phyloP scores from a whole-genome alignment of 345 rosid species.

The Salix exigua region DNA sequence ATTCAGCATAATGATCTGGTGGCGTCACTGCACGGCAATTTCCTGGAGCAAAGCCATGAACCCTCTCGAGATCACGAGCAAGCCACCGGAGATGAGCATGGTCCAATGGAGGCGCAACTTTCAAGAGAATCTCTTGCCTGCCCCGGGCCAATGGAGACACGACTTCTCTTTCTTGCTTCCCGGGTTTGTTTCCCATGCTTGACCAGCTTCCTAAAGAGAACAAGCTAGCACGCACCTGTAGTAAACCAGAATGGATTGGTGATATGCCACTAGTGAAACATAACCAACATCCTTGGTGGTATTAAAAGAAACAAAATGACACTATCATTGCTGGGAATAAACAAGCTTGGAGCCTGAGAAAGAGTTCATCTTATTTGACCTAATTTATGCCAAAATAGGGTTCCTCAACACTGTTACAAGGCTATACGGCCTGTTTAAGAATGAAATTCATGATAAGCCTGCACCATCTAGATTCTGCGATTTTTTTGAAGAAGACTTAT shows the following conservation, averaged over 20 bases:
- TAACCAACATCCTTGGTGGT: not conserved
- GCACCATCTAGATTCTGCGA: not conserved
- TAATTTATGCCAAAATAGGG: not conserved
- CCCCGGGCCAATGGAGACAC: slow-evolving; percentile 39
- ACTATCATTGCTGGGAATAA: not conserved
- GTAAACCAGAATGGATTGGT: not conserved
- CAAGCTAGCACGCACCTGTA: not conserved
- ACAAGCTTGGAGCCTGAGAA: not conserved
- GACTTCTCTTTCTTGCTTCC: slow-evolving; percentile 58
- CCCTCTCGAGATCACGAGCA: slow-evolving; percentile 64
- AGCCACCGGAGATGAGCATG: slow-evolving; percentile 64
- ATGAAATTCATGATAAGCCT: not conserved
- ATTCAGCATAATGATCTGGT: slow-evolving; percentile 61
- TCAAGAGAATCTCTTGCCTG: slow-evolving; percentile 48
- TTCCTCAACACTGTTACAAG: not conserved
- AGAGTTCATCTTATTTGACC: not conserved
- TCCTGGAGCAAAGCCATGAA: slow-evolving; percentile 52
- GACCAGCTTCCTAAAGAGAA: slow-evolving; percentile 5
- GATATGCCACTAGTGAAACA: not conserved
- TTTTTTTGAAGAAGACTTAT: not conserved
- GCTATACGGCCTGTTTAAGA: not conserved
- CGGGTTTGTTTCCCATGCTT: slow-evolving; percentile 2
- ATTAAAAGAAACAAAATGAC: not conserved
- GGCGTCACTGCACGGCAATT: slow-evolving; percentile 52
- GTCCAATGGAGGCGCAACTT: slow-evolving; percentile 66